Evolutionary conservation across 176 grass and related monocot genomes (phyloP), one percentile per base, ranked within the genome.

Genomic region (Aegilops bicornis): DNA sequence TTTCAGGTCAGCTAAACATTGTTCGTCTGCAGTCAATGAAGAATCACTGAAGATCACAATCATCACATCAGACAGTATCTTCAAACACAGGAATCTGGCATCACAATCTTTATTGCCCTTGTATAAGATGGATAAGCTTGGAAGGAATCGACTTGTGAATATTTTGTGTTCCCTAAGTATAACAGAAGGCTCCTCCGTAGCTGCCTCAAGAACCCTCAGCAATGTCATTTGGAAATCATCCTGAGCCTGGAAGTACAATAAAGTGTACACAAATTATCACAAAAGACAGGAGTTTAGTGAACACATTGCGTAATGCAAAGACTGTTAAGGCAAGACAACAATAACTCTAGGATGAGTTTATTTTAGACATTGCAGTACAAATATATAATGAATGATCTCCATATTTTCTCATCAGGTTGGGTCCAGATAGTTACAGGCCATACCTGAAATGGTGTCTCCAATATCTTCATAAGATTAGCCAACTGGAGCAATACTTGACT

Each of bases 171-270:
- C 91, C 77, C 76, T 36, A 39, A 96, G 84, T 81, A 99, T 91
- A 75, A 93, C 89, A 78, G 89, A 87, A 88, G 97, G 97, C 82
- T 96, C 92, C 87, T 99, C 97, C 10, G 90, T 91, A 83, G 90
- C 91, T 81, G 92, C 88, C 79, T 99, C 97, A 36, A 96, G 89
- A 74, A 96, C 87, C 77, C 90, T 88, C 68, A 99, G 72, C 54
- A 99, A 84, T 61, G 90, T 92, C 88, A 99, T 99, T 86, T 96
- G 97, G 73, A 99, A 92, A 94, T 99, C 94, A 94, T 99, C 94
- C 83, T 94, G 93, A 73, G 90, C 89, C 97, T 99, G 87, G 30
- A 96, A 69, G 59, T 85, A 84, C n/a, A 90, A 86, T 8, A 77
- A 72, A 19, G 71, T 54, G 79, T 37, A 19, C 47, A 52, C 50